Conservation (phyloP, 2,329 filamentous ascomycete genomes). For the Botryotinia narcissicola region DNA sequence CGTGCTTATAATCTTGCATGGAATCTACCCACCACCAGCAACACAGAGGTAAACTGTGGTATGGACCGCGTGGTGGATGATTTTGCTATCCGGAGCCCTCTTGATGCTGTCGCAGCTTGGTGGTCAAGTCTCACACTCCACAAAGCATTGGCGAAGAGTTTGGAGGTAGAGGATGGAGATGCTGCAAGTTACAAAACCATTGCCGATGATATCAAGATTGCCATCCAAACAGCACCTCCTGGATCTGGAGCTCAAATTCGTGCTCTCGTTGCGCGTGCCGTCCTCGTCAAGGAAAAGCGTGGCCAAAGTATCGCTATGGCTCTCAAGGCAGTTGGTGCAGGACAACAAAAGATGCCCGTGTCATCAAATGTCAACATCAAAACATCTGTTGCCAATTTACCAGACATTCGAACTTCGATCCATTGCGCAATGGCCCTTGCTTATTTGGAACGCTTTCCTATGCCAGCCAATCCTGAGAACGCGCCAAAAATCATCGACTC, state of each 20-base stretch:
- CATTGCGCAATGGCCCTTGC: conserved; percentile 60
- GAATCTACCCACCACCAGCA: conserved; percentile 72
- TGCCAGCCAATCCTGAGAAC: conserved; percentile 43
- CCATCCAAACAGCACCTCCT: conserved; percentile 71
- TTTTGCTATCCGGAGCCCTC: conserved; percentile 75
- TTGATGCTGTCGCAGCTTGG: conserved; percentile 90
- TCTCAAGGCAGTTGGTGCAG: conserved; percentile 51
- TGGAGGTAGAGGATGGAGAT: conserved; percentile 54
- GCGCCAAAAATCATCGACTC: conserved; percentile 50
- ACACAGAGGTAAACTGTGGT: conserved; percentile 63
- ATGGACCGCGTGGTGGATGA: conserved; percentile 86
- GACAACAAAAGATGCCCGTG: conserved; percentile 27
- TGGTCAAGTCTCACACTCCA: conserved; percentile 76
- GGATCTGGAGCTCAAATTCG: conserved; percentile 69
- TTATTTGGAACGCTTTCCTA: conserved; percentile 50
- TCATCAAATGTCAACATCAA: conserved; percentile 49
- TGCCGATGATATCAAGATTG: conserved; percentile 59
- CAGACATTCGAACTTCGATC: conserved; percentile 56
- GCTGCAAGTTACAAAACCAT: conserved; percentile 43
- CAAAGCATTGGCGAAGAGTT: conserved; percentile 61
- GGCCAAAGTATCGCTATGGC: conserved; percentile 56
- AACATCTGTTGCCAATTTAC: conserved; percentile 44
- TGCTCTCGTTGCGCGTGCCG: conserved; percentile 57
- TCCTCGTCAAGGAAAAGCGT: conserved; percentile 54
- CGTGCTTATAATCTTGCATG: conserved; percentile 87